Base-by-base conservation (phyloP, 2,329 filamentous ascomycete species). In the Colletotrichum sp. region DNA sequence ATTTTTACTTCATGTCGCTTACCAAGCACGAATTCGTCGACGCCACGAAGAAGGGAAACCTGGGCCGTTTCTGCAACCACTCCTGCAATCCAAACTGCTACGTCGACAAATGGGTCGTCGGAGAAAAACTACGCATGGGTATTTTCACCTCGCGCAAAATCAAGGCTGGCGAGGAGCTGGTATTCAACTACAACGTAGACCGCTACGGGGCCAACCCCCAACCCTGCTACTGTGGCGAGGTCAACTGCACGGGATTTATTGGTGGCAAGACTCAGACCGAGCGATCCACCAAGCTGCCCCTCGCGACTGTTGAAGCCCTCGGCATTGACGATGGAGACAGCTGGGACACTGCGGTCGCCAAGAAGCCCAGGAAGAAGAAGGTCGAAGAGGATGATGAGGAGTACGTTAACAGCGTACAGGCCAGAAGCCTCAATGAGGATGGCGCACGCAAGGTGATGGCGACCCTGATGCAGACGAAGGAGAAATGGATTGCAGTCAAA, bases 1-100 rank as follows among this genome's bases (percentile, higher is more conserved):
- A 99, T 86, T 99, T 99, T 85, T 99, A 99, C 86, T 99, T 99
- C 88, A 99, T 99, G 97, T 99, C 97, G 32, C 92, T 99, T 77
- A 98, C 93, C 82, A 98, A 98, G 84, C 95, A 93, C 81, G 97
- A 99, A 84, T 99, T 99, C 82, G 96, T 99, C 75, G 97, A 99
- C 86, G 97, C 97, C 26, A 99, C 97, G 12, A 98, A 97, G 83
- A 98, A 95, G 84, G 97, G 97, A 67, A 99, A 99, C 80, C 91
- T 99, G 7, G 97, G 96, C 68, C 93, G 97, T 34, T 99, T 99
- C 83, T 99, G 97, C 91, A 99, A 99, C 82, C 97, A 99, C 84
- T 99, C 97, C 10, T 99, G 97, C 90, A 98, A 97, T 84, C 97
- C 97, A 21, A 99, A 99, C 83, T 99, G 96, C 86, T 99, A 98